Percentiles rank a stretch among this genome's conserved stretches.
Evolutionary conservation across 176 grass and related monocot species (phyloP).

Genomic region (Carex pumila): DNA sequence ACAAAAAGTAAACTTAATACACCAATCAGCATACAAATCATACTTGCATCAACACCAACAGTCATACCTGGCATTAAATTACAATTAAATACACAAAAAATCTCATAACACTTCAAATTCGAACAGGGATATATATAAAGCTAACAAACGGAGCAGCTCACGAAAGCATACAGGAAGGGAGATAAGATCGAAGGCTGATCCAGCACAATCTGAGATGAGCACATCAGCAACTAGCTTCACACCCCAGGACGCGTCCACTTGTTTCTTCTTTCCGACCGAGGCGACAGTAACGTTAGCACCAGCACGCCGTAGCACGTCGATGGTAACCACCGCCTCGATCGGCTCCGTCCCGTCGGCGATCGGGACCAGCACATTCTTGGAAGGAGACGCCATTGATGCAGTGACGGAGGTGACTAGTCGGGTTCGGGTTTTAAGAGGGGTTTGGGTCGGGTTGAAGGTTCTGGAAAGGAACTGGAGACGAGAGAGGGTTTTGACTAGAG

Average conservation of each 20-base stretch:
- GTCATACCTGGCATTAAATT: neutral
- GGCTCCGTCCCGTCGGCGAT: slow-evolving; percentile 69
- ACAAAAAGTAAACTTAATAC: neutral
- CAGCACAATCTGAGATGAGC: slow-evolving; percentile 38
- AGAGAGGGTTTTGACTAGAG: slow-evolving; percentile 3
- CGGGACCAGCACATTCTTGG: slow-evolving; percentile 53
- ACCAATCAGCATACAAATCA: neutral
- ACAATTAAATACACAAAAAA: neutral
- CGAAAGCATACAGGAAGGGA: slow-evolving; percentile 39
- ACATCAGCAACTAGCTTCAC: slow-evolving; percentile 63
- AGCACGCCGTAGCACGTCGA: slow-evolving; percentile 69
- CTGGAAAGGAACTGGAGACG: neutral
- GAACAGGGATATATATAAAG: slow-evolving; percentile 33
- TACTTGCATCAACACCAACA: neutral
- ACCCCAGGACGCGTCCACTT: slow-evolving; percentile 53
- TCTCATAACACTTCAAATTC: slow-evolving; percentile 27
- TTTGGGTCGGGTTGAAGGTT: neutral
- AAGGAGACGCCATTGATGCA: neutral
- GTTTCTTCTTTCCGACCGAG: slow-evolving; percentile 36
- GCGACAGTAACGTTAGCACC: slow-evolving; percentile 70
- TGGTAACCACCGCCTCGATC: slow-evolving; percentile 50
- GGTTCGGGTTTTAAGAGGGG: neutral
- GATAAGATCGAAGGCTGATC: slow-evolving; percentile 56
- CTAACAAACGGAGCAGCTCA: slow-evolving; percentile 45
- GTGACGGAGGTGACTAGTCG: neutral